Conservation (phyloP, 1,139 yeast genomes). For the Lipomyces yarrowii region DNA sequence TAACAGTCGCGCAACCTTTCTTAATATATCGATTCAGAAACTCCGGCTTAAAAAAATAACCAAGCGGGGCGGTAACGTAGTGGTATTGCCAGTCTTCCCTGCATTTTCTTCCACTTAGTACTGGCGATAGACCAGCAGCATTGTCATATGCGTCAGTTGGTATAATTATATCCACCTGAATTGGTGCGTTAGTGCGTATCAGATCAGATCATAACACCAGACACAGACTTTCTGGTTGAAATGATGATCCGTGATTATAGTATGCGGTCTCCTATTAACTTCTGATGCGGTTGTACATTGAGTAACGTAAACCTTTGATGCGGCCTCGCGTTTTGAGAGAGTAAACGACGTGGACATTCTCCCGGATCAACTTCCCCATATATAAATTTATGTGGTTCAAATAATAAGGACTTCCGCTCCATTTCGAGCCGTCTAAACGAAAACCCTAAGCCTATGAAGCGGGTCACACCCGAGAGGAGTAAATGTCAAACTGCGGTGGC, state of each 20-base stretch:
- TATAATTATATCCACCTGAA: slow-evolving; percentile 18
- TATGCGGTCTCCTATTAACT: slow-evolving; percentile 5
- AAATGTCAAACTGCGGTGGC: neutral
- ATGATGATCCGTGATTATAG: slow-evolving; percentile 22
- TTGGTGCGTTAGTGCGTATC: neutral
- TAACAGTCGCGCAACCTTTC: slow-evolving; percentile 13
- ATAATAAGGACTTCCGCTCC: too few species aligned
- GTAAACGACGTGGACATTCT: slow-evolving; percentile 29
- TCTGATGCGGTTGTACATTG: neutral
- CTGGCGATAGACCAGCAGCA: neutral
- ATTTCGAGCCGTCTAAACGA: neutral
- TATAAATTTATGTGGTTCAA: neutral
- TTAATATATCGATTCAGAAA: slow-evolving; percentile 24
- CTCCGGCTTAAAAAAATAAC: slow-evolving; percentile 20
- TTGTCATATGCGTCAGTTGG: slow-evolving; percentile 16
- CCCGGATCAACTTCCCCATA: neutral
- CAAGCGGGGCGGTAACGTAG: slow-evolving; percentile 19
- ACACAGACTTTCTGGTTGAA: slow-evolving; percentile 21
- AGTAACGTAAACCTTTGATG: slow-evolving; percentile 26
- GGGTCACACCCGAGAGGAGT: neutral
- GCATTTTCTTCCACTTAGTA: slow-evolving; percentile 13
- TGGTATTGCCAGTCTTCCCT: slow-evolving; percentile 19
- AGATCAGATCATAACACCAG: neutral
- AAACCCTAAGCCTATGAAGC: neutral
- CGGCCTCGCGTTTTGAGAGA: slow-evolving; percentile 11